Conservation (phyloP, 306 rosid genomes). For the Begonia fuchsioides region DNA sequence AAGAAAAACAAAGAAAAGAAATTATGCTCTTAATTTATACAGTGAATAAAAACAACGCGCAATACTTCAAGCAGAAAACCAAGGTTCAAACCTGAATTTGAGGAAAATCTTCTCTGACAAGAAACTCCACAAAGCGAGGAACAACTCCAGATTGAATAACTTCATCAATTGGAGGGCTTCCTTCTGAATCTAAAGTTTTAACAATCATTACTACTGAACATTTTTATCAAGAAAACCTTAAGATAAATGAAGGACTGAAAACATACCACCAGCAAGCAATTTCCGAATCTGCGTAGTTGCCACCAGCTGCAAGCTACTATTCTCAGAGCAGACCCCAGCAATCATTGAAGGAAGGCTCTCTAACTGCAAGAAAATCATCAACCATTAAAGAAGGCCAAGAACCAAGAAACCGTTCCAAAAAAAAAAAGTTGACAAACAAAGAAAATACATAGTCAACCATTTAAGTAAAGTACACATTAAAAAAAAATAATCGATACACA, state of each 20-base stretch:
- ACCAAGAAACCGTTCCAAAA: slow-evolving; percentile 10
- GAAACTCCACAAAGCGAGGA: slow-evolving; percentile 78
- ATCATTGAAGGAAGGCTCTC: slow-evolving; percentile 88
- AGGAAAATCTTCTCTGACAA: slow-evolving; percentile 71
- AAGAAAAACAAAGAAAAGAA: no score
- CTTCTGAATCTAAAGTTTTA: slow-evolving; percentile 22
- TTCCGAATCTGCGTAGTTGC: slow-evolving; percentile 82
- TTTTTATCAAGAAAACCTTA: neutral
- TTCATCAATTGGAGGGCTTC: slow-evolving; percentile 92
- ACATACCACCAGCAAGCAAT: slow-evolving; percentile 64
- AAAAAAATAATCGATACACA: neutral
- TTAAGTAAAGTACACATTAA: neutral
- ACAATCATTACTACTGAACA: neutral
- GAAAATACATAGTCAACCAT: slow-evolving; percentile 1
- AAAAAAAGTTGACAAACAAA: neutral
- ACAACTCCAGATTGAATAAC: slow-evolving; percentile 87
- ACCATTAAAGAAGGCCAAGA: neutral
- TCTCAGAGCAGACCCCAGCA: slow-evolving; percentile 63
- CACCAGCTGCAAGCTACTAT: slow-evolving; percentile 51
- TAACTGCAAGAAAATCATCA: slow-evolving; percentile 32
- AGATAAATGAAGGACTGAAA: neutral
- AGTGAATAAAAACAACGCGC: neutral
- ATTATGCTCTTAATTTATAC: no score
- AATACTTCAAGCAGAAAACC: no score
- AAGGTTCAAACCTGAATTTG: slow-evolving; percentile 96